A percentile compares a stretch with the other conserved stretches of the same genome.
Conservation (phyloP, 2,329 filamentous ascomycete genomes). For the Penicillium janthinellum region DNA sequence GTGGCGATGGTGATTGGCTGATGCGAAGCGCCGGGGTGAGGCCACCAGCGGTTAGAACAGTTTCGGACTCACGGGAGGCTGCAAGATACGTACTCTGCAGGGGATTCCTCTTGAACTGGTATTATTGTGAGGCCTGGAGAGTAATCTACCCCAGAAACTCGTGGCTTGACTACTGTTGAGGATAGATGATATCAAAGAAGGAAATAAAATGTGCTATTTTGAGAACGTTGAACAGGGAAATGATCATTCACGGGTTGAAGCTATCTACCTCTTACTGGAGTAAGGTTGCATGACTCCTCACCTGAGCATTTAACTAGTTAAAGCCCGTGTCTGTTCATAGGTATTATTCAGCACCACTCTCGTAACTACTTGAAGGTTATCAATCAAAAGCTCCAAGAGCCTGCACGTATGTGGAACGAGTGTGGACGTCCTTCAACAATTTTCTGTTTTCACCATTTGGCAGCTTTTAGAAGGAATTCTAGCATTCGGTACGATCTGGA, state of each 20-base stretch:
- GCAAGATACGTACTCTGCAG: conserved; percentile 1
- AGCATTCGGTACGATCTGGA: too few relatives aligned
- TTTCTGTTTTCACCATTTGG: too few relatives aligned
- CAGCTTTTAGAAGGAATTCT: too few relatives aligned
- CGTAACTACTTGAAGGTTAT: too few relatives aligned
- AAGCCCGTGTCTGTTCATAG: too few relatives aligned
- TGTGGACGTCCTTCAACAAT: too few relatives aligned
- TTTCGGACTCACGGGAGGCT: not conserved
- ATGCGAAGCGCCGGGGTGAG: conserved; percentile 22
- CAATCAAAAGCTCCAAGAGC: too few relatives aligned
- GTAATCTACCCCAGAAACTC: not conserved
- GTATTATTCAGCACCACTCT: too few relatives aligned
- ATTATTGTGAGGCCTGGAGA: not conserved
- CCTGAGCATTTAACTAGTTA: too few relatives aligned
- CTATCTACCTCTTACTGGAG: too few relatives aligned
- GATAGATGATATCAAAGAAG: not conserved
- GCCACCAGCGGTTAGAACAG: conserved; percentile 14
- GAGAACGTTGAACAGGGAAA: not conserved
- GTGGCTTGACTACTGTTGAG: not conserved
- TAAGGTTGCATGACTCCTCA: not conserved
- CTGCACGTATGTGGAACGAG: too few relatives aligned
- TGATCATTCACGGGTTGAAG: not conserved
- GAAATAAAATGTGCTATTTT: not conserved
- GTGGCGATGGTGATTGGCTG: conserved; percentile 19
- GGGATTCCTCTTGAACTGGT: not conserved